Evolutionary conservation across 805 yeast species (phyloP), one percentile per base, ranked within the genome.

Genomic region (Candida odintsovae): DNA sequence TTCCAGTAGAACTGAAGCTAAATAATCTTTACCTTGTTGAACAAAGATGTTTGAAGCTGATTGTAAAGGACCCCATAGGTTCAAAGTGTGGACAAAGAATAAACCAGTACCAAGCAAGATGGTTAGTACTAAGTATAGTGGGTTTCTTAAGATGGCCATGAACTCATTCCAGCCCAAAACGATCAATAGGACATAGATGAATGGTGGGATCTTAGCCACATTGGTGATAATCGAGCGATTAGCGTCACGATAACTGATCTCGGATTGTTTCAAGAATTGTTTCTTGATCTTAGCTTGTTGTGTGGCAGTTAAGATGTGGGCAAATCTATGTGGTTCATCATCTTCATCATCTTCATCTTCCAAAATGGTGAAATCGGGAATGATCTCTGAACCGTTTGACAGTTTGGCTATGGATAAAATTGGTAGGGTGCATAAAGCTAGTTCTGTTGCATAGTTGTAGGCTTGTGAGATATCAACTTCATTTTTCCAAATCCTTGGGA

Each of bases 91-190:
- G 49, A 89, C 74, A 43, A 86, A 75, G 61, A 84, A 88, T 1
- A 75, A 61, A 1, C 78, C 84, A 0, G 86, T 87, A 1, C 76
- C 76, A 1, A 74, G 40, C 11, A 89, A 43, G 39, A 90, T 61
- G 1, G 77, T 56, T 42, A 90, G 62, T 6, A 86, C 72, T 53
- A 90, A 80, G 55, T 86, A 76, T n/a, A 92, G 57, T 44, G 99
- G 97, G 61, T 87, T 90, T 52, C 95, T 77, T 39, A 94, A 60
- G 16, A 94, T 78, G 10, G 94, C 84, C 85, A 90, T 77, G 54
- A 94, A 83, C 71, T 94, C 97, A 64, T 90, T 90, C 97, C 97
- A 94, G 10, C 99, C 99, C 20, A 94, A 70, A 3, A 86, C 80
- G 2, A 85, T 64, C 21, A 94, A 68, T 13, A 92, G 59, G 11